Percentiles rank a stretch among this genome's conserved stretches.
Evolutionary conservation across 1,139 yeast species (phyloP).

Genomic region (Zygosaccharomyces pseudobailii): DNA sequence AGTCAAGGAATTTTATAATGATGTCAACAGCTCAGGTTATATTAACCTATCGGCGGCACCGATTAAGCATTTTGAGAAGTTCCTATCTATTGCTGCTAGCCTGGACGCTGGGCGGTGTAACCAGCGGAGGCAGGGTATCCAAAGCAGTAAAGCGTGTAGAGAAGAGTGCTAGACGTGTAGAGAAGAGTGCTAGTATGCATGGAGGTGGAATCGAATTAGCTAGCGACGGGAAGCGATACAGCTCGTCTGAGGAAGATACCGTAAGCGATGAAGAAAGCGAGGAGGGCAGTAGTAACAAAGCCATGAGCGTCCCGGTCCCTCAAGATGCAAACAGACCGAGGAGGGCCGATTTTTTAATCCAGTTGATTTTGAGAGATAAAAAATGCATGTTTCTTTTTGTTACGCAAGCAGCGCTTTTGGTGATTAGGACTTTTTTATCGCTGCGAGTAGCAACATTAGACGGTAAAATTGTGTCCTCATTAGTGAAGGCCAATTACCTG

Average conservation of each 20-base stretch:
- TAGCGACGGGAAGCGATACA: background rate
- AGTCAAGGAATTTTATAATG: background rate
- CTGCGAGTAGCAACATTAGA: conserved; percentile 83
- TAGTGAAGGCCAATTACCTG: conserved; percentile 66
- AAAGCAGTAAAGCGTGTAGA: conserved; percentile 7
- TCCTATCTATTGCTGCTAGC: conserved; percentile 29
- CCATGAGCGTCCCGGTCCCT: background rate
- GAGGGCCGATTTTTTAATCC: conserved; percentile 22
- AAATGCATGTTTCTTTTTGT: conserved; percentile 37
- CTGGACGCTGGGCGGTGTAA: conserved; percentile 22
- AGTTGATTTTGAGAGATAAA: conserved; percentile 27
- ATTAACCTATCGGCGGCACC: conserved; percentile 21
- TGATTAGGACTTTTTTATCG: conserved; percentile 68
- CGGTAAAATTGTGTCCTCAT: conserved; percentile 77
- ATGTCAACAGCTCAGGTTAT: background rate
- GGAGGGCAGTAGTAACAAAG: conserved; percentile 1
- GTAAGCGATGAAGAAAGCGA: conserved; percentile 7
- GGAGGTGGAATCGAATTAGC: conserved; percentile 3
- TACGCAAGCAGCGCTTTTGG: conserved; percentile 57
- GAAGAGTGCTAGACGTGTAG: too few species aligned
- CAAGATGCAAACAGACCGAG: conserved; percentile 3
- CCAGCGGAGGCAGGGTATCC: conserved; percentile 12
- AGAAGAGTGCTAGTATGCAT: conserved; percentile 8
- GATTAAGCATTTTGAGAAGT: conserved; percentile 26
- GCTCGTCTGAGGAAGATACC: conserved; percentile 6